phyloP scores from a whole-genome alignment of 148 eudicot species.

The Camellia sinensis region DNA sequence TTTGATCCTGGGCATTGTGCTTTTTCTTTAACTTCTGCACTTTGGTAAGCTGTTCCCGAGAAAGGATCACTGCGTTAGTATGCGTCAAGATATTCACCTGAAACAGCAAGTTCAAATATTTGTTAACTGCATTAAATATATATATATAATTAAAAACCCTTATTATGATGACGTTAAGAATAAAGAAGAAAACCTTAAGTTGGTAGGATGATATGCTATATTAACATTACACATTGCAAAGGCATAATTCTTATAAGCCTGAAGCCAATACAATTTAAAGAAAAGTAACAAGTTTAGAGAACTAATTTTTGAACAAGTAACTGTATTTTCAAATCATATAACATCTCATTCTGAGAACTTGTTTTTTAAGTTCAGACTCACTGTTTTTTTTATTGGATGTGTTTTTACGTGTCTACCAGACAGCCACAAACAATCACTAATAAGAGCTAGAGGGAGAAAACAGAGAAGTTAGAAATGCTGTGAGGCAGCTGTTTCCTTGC shows the following conservation, averaged over 20 bases:
- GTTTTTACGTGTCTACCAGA: too few species aligned
- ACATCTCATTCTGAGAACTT: too few species aligned
- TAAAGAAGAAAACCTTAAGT: too few species aligned
- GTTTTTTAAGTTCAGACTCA: too few species aligned
- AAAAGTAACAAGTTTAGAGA: not conserved
- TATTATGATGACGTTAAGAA: not conserved
- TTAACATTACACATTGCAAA: not conserved
- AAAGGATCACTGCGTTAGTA: conserved; percentile 32
- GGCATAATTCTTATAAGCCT: not conserved
- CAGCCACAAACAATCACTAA: too few species aligned
- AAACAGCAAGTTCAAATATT: conserved; percentile 3
- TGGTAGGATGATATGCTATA: too few species aligned
- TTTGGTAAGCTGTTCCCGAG: conserved; percentile 6
- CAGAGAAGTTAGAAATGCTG: too few species aligned
- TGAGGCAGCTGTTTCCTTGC: too few species aligned
- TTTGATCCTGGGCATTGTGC: conserved; percentile 56
- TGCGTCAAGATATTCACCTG: conserved; percentile 69
- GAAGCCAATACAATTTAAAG: not conserved
- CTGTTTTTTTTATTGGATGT: too few species aligned
- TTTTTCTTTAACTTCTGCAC: conserved; percentile 38
- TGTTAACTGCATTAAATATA: not conserved
- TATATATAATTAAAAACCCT: not conserved
- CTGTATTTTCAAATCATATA: too few species aligned
- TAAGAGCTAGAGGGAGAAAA: too few species aligned
- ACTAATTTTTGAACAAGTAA: not conserved